Conservation (phyloP, 306 rosid species). For the Alnus rubra region DNA sequence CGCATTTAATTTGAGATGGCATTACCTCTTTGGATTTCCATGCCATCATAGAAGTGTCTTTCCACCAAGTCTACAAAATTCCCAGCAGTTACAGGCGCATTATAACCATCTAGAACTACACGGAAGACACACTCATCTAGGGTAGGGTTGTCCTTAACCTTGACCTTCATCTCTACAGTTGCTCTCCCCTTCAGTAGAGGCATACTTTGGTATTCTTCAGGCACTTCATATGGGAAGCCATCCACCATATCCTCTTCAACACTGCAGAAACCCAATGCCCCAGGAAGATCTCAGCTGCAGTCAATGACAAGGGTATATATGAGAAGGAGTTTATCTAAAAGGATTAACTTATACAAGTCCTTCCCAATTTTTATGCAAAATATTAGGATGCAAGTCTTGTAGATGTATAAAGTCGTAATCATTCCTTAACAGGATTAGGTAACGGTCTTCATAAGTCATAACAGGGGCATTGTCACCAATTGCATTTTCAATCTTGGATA, state of each 20-base stretch:
- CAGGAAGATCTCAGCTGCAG: constrained; percentile 99
- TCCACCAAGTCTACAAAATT: constrained; percentile 91
- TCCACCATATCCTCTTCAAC: constrained; percentile 99
- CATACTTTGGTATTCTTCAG: constrained; percentile 79
- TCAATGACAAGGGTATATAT: constrained; percentile 93
- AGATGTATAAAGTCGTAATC: constrained; percentile 15
- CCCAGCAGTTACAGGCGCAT: constrained; percentile 93
- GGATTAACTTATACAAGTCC: constrained; percentile 45
- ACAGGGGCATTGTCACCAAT: neutral
- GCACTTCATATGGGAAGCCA: constrained; percentile 90
- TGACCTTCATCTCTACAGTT: constrained; percentile 97
- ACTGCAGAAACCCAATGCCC: constrained; percentile 99
- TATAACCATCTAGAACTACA: constrained; percentile 92
- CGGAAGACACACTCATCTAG: constrained; percentile 79
- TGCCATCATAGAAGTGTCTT: constrained; percentile 92
- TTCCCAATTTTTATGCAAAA: constrained; percentile 34
- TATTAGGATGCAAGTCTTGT: constrained; percentile 27
- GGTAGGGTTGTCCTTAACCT: constrained; percentile 92
- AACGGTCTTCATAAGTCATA: neutral
- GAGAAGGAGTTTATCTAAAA: constrained; percentile 60
- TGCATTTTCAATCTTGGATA: neutral
- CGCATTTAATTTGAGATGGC: constrained; percentile 17
- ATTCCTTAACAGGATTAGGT: constrained; percentile 13
- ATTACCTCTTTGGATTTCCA: constrained; percentile 97
- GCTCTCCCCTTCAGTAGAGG: constrained; percentile 96